Conservation (phyloP, 2,329 filamentous ascomycete genomes). For the Sclerotinia subarctica region DNA sequence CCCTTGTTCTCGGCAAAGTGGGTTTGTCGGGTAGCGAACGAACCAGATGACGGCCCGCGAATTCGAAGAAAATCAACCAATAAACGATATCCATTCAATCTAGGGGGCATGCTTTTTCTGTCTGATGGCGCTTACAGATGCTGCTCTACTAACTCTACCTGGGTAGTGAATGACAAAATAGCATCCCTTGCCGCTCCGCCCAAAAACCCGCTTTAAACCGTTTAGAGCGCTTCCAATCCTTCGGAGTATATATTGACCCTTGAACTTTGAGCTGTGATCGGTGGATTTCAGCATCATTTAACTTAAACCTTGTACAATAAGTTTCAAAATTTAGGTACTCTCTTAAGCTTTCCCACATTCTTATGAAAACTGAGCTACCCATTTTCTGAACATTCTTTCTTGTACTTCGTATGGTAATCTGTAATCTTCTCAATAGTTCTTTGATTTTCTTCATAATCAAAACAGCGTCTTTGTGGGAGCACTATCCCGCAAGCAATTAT, state of each 20-base stretch:
- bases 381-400: not conserved
- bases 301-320: not conserved
- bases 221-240: not conserved
- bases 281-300: not conserved
- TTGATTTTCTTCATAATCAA: not conserved
- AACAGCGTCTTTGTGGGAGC: not conserved
- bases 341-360: not conserved
- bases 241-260: not conserved
- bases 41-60: not conserved
- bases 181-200: not conserved
- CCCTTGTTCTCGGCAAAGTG: not conserved
- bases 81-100: not conserved
- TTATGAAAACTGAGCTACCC: not conserved
- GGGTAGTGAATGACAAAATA: not conserved
- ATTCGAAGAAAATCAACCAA: not conserved
- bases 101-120: not conserved
- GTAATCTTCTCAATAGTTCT: not conserved
- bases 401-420: not conserved
- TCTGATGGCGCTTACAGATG: not conserved
- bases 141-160: not conserved
- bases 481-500: not conserved
- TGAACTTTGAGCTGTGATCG: not conserved
- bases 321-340: not conserved
- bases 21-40: not conserved
- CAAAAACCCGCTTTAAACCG: no score